Evolutionary conservation across 2,329 filamentous ascomycete genomes (phyloP), one percentile per base, ranked within the genome.

Genomic region (Hypocreales sp.): DNA sequence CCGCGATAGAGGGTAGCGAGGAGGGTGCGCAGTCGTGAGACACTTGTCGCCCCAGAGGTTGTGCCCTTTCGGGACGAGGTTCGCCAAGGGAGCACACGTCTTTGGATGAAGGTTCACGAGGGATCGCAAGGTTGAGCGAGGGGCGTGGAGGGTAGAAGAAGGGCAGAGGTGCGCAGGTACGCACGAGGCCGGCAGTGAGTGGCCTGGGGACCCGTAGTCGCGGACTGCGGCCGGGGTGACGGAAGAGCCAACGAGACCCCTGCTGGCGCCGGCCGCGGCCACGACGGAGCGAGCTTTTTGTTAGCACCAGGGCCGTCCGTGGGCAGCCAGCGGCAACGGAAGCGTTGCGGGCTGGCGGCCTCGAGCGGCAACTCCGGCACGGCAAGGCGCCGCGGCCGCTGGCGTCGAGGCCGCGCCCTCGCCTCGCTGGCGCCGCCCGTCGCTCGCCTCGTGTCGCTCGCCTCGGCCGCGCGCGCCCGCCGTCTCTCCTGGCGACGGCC

Each of bases 61-160:
- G 37, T 49, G 38, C 45, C 44, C 44, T 50, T 36, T 36, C 38
- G 40, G 40, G 40, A 52, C 40, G 42, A 48, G 41, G 35, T 47
- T 40, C 29, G 35, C 36, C 46, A 49, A 49, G 45, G 46, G 47
- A 35, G 36, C 27, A 31, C 23, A 30, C 38, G 39, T 40, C 35
- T 38, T 37, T 39, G 30, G 41, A 38, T 38, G 37, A 34, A 27
- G 25, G 39, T 30, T 38, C 28, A 26, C 34, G 32, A 35, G 35
- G 36, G 40, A 32, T 33, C 21, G 22, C 22, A 15, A 25, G 21
- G 14, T 25, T 27, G 37, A 25, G 31, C 27, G 40, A 46, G 45
- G 46, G 48, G 47, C 35, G 46, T 44, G 39, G 35, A 41, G 46
- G 46, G 47, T 48, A 51, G 40, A 50, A 46, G 46, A 51, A 51